Conservation (phyloP, 1,284 basidiomycete genomes). For the Trametes sp. region DNA sequence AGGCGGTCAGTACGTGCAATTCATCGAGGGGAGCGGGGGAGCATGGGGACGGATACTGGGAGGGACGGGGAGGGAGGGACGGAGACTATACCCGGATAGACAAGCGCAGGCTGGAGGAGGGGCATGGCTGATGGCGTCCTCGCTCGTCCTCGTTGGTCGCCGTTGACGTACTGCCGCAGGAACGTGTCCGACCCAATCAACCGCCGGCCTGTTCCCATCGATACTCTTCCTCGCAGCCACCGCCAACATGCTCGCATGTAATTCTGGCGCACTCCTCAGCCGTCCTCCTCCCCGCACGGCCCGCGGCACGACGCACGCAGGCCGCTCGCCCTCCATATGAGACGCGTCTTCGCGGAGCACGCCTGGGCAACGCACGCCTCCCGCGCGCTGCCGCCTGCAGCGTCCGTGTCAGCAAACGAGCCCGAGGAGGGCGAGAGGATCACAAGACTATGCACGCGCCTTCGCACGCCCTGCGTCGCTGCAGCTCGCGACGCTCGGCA, state of each 20-base stretch:
- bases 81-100: constrained; percentile 29
- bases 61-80: constrained; percentile 15
- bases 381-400: neutral
- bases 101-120: constrained; percentile 5
- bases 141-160: constrained; percentile 11
- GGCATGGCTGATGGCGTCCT: constrained; percentile 15
- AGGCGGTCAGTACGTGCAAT: neutral
- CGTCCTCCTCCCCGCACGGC: neutral
- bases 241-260: neutral
- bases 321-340: neutral
- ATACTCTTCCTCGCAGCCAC: constrained; percentile 10
- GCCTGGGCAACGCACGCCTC: neutral
- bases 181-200: constrained; percentile 26
- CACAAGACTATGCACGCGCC: constrained; percentile 23
- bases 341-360: neutral
- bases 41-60: constrained; percentile 17
- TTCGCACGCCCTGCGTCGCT: constrained; percentile 14
- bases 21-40: constrained; percentile 19
- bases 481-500: constrained; percentile 24
- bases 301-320: neutral
- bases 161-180: constrained; percentile 28
- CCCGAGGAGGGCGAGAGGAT: constrained; percentile 12
- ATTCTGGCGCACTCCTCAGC: neutral
- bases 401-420: neutral
- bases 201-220: constrained; percentile 29